Conservation (phyloP, 2,329 filamentous ascomycete species). For the Arachnopeziza araneosa region DNA sequence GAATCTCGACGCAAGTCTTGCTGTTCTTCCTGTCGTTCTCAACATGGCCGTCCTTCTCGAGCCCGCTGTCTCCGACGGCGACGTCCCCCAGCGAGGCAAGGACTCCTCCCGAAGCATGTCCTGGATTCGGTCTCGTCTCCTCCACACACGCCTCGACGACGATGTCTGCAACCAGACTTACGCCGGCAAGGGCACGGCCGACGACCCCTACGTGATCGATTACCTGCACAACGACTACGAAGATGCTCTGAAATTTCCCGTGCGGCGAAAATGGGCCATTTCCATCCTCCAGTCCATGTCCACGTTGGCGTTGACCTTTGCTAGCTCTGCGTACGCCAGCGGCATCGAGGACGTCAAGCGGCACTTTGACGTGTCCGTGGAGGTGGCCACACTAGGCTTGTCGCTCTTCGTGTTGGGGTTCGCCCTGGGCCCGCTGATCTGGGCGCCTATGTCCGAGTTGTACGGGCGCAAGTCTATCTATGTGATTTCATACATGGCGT, state of each 20-base stretch:
- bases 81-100: constrained; percentile 3
- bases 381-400: constrained; percentile 30
- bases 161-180: constrained; percentile 1
- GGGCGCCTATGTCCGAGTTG: constrained; percentile 49
- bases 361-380: constrained; percentile 32
- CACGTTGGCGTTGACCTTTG: constrained; percentile 61
- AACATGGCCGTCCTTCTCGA: constrained; percentile 4
- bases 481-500: constrained; percentile 44
- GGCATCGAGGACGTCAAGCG: constrained; percentile 35
- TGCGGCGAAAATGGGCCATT: constrained; percentile 69
- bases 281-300: constrained; percentile 74
- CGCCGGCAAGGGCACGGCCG: constrained; percentile 7
- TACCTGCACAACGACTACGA: constrained; percentile 61
- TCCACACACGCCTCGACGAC: constrained; percentile 2
- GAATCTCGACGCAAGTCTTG: constrained; percentile 1
- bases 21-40: constrained; percentile 1
- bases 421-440: constrained; percentile 17
- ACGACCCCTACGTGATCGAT: constrained; percentile 50
- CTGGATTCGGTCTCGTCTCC: constrained; percentile 4
- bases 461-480: constrained; percentile 49
- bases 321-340: constrained; percentile 42
- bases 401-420: constrained; percentile 18
- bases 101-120: constrained; percentile 4
- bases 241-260: constrained; percentile 79
- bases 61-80: constrained; percentile 4